phyloP scores from a whole-genome alignment of 257 asterid species.

The Gynochthodes officinalis region DNA sequence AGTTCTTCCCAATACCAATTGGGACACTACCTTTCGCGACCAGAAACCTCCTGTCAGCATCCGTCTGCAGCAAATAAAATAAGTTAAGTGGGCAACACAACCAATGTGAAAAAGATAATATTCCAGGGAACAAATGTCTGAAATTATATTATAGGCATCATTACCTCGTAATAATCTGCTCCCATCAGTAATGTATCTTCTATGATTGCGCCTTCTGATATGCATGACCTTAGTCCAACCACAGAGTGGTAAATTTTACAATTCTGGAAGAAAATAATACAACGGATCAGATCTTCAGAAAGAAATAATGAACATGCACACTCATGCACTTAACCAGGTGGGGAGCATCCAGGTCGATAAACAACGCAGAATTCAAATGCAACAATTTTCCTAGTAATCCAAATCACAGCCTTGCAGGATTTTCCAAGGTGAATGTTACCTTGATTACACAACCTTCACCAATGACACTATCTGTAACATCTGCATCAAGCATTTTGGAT shows the following conservation, averaged over 20 bases:
- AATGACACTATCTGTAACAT: slow-evolving; percentile 90
- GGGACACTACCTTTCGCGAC: slow-evolving; percentile 78
- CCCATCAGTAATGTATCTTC: slow-evolving; percentile 91
- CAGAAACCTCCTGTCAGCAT: slow-evolving; percentile 63
- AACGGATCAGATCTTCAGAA: background rate
- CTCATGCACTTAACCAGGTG: background rate
- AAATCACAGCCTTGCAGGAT: background rate
- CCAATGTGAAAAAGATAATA: slow-evolving; percentile 8
- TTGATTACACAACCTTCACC: slow-evolving; percentile 98
- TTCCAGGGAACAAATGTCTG: background rate
- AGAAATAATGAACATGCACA: slow-evolving; percentile 1
- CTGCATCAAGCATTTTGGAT: slow-evolving; percentile 97
- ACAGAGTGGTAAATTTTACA: slow-evolving; percentile 95
- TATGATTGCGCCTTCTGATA: slow-evolving; percentile 86
- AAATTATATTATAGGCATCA: background rate
- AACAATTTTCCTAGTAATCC: background rate
- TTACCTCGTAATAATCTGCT: slow-evolving; percentile 94
- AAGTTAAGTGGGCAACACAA: background rate
- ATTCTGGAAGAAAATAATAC: slow-evolving; percentile 45
- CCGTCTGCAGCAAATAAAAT: slow-evolving; percentile 50
- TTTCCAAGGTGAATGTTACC: slow-evolving; percentile 34
- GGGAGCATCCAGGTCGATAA: background rate
- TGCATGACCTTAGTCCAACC: slow-evolving; percentile 93
- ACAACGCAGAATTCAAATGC: background rate
- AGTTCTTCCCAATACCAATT: slow-evolving; percentile 80